Evolutionary conservation across 2,329 filamentous ascomycete species (phyloP), one percentile per base, ranked within the genome.

Genomic region (Fusarium sp.): DNA sequence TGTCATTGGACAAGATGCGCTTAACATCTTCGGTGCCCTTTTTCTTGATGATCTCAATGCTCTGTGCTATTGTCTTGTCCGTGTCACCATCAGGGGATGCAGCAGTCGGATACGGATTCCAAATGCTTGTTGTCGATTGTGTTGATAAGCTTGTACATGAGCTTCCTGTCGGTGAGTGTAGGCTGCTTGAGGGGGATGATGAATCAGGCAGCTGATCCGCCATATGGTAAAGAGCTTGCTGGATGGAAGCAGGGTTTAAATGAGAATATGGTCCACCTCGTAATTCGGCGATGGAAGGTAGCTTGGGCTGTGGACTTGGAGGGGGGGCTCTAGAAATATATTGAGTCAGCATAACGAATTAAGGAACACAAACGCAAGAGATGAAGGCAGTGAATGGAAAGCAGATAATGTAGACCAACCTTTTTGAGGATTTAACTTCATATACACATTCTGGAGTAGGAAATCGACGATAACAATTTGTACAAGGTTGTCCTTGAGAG

Each of bases 401-500:
- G 10, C 30, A 42, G 10, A 21, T 5, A 9, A 40, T 16, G 9
- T 11, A 12, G 3, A 70, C 68, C 49, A 3, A 75, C 74, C 51
- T 72, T 37, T 64, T 72, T 4, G 74, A 47, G n/a, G 65, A 45
- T 30, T 74, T 78, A n/a, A 60, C 43, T 37, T 75, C 74, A 59
- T 88, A 88, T 67, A 85, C 81, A 73, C 86, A 88, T 9, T 78
- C 71, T 1, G 85, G 85, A 55, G 82, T 83, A 1, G 86, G 86
- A 64, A 85, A 87, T 30, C 85, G 80, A 40, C 85, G 82, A 25
- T 81, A 77, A 68, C 86, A 88, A 71, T 87, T 86, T 45, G 82
- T 82, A 76, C 86, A 87, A 16, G 86, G 86, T 30, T 85, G 84
- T 27, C 82, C 81, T 69, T 86, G 84, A 69, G 86, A 85, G 73